Evolutionary conservation across 257 asterid species (phyloP), one percentile per base, ranked within the genome.

Genomic region (Fraxinus americana): DNA sequence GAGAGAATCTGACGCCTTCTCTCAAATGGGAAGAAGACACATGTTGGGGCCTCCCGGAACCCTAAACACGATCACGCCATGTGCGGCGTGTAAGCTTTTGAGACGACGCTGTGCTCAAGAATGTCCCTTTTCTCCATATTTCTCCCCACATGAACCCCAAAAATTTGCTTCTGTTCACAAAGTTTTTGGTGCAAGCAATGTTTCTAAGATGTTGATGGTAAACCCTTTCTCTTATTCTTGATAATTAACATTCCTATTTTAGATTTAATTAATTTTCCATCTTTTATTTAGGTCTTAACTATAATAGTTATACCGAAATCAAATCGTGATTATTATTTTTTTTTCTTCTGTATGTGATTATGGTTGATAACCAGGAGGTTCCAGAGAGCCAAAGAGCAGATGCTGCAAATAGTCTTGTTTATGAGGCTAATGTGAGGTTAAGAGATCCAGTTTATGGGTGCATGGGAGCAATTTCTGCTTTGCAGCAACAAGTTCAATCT

Each of bases 141-240:
- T 94, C 72, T 85, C 98, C 0, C 98, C 98, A 4, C 94, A 89
- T 11, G 97, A 94, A 52, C 97, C 97, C 39, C 94, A 88, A 17
- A 94, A 90, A 36, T 94, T 94, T 77, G 97, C 97, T 38, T 88
- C 97, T 4, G 97, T 94, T 77, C 98, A 94, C 89, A 92, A 89
- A 85, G 91, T 94, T 57, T 92, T 94, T 70, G 98, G 97, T 2
- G 98, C 98, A 16, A 94, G 98, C 70, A 94, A 94, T n/a, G 97
- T 92, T 73, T 94, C 98, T 79, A 94, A 92, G 89, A 88, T 94
- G 94, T 92, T 94, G 38, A 87, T 89, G 98, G 98, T 91, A 84
- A 72, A 67, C 73, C 83, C 70, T 71, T 41, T 16, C 67, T 71
- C 50, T 67, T 30, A 1, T 1, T 67, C 12, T 5, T 52, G 4